Percentiles rank a stretch among this genome's conserved stretches.
Conservation (phyloP, 805 yeast species). For the Candida peoriensis region DNA sequence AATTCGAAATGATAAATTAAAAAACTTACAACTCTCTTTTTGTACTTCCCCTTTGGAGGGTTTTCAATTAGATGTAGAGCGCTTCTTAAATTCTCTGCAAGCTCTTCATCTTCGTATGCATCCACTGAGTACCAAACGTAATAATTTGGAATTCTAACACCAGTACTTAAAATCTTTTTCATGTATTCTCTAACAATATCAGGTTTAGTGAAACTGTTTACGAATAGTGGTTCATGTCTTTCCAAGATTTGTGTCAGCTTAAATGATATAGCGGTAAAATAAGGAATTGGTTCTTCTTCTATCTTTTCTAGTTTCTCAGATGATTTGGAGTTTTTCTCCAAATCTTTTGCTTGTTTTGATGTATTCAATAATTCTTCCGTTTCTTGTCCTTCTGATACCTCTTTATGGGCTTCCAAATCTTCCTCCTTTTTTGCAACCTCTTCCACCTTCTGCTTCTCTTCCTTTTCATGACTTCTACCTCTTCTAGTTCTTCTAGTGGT, state of each 20-base stretch:
- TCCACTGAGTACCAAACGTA: constrained; percentile 83
- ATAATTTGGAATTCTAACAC: constrained; percentile 54
- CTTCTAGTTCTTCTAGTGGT: constrained; percentile 11
- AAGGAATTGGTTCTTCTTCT: constrained; percentile 32
- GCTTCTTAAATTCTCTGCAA: constrained; percentile 60
- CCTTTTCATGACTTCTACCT: constrained; percentile 1
- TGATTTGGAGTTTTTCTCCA: constrained; percentile 12
- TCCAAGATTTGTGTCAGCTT: constrained; percentile 60
- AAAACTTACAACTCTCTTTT: constrained; percentile 20
- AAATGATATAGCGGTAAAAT: constrained; percentile 60
- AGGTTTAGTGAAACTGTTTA: constrained; percentile 56
- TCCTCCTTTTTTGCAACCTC: constrained; percentile 9
- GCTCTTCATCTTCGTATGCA: constrained; percentile 60
- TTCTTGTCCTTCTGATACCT: too few species aligned
- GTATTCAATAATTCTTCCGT: too few species aligned
- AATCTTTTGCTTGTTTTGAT: constrained; percentile 15
- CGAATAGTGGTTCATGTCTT: constrained; percentile 57
- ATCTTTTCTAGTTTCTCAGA: too few species aligned
- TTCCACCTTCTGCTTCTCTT: neutral
- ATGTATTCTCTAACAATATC: constrained; percentile 55
- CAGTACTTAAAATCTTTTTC: constrained; percentile 54
- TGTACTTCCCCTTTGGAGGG: constrained; percentile 32
- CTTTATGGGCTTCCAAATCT: too few species aligned
- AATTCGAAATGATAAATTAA: constrained; percentile 4
- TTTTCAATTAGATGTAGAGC: constrained; percentile 52